Base-by-base conservation (phyloP, 306 rosid species). In the Pyrus betulifolia region DNA sequence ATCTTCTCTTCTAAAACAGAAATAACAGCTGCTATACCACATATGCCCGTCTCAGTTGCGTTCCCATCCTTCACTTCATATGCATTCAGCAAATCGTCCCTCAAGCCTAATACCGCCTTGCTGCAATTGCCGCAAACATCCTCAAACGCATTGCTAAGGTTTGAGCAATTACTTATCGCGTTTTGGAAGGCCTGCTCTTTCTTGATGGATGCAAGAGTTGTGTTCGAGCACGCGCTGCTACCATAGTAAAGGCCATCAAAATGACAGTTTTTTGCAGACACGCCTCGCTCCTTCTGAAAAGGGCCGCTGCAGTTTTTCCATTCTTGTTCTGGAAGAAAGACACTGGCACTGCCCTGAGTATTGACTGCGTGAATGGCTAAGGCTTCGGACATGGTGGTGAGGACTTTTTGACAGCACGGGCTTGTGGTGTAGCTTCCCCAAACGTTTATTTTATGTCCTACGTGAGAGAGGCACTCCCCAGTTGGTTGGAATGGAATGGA, bases 331-430 rank as follows among this genome's bases (percentile, higher is more conserved):
- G 87, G 2, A n/a, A 85, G 9, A 61, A 91, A 88, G 8, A 90
- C 2, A 28, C 25, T 3, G 38, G 2, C 55, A 44, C 19, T 17
- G 11, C 21, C 40, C 2, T 28, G 51, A 0, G 75, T 9, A 45
- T 4, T 14, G 2, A 9, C 57, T 1, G 69, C 81, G 0, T 63
- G 72, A 6, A 19, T 28, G 15, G 93, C 91, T 31, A 91, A 33
- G 5, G 91, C 96, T 11, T 77, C 63, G 10, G 96, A 70, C 6
- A 89, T 14, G 17, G 85, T 44, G 3, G 84, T 72, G 6, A 90
- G 86, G 58, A 84, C 86, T 19, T 90, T 88, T 4, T 91, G 86
- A 59, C 98, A 94, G 84, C 98, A 94, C 1, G 84, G 55, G 3
- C 83, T 87, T 13, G 64, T 59, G 2, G 85, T 86, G 72, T 85